phyloP scores from a whole-genome alignment of 306 rosid genomes.

The Castanospermum australe region DNA sequence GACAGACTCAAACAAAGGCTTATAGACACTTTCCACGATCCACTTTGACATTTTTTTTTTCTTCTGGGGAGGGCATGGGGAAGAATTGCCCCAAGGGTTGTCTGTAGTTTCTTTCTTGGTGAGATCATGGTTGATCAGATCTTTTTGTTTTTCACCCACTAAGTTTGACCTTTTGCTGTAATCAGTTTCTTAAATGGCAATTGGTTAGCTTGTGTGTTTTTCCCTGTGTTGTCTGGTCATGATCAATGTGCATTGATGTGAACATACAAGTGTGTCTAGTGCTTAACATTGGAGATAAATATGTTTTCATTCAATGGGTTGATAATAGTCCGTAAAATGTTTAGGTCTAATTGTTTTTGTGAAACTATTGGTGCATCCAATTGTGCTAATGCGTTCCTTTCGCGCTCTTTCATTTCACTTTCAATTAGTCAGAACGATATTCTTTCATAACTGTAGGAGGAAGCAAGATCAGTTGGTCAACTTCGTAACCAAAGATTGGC shows the following conservation, averaged over 20 bases:
- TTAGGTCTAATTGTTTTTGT: conserved; percentile 1
- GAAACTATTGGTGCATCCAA: conserved; percentile 8
- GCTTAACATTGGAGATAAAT: background rate
- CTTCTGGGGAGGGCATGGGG: background rate
- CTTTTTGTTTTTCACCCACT: too few relatives aligned
- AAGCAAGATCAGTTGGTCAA: conserved; percentile 81
- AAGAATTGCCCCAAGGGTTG: background rate
- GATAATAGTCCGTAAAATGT: background rate
- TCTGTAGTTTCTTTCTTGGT: background rate
- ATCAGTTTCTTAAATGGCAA: background rate
- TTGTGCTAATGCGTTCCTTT: background rate
- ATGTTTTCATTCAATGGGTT: background rate
- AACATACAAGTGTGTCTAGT: background rate
- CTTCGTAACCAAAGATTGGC: conserved; percentile 74
- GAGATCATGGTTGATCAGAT: too few relatives aligned
- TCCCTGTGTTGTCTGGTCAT: background rate
- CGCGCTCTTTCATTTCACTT: conserved; percentile 3
- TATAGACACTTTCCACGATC: background rate
- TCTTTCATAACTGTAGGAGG: conserved; percentile 49
- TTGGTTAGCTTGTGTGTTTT: background rate
- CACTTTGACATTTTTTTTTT: background rate
- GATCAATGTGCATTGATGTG: background rate
- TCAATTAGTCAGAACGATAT: background rate
- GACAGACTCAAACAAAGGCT: background rate
- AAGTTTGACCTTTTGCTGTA: too few relatives aligned